Evolutionary conservation across 2,329 filamentous ascomycete species (phyloP).

Genomic region (Coleophoma crateriformis): DNA sequence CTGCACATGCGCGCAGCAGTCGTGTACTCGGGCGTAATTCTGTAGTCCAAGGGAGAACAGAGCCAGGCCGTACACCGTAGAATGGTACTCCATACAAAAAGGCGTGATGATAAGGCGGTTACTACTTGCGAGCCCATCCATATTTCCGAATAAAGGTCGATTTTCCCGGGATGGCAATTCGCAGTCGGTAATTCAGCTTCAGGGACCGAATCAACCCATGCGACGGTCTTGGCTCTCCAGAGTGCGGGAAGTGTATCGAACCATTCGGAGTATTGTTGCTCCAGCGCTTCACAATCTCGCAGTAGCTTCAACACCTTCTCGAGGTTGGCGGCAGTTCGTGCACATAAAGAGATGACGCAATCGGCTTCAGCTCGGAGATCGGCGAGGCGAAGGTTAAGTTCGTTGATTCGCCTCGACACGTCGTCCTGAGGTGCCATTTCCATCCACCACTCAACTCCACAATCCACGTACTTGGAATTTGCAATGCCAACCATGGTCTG

Average conservation of each 20-base stretch:
- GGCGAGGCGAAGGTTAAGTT: conserved; percentile 44
- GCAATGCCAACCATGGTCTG: conserved; percentile 50
- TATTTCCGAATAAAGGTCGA: conserved; percentile 51
- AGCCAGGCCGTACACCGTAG: conserved; percentile 54
- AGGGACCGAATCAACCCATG: conserved; percentile 45
- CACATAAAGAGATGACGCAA: conserved; percentile 37
- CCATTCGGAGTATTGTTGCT: conserved; percentile 45
- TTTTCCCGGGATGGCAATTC: conserved; percentile 41
- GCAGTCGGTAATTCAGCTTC: conserved; percentile 37
- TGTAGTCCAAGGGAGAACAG: conserved; percentile 51
- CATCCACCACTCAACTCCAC: conserved; percentile 54
- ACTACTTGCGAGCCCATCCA: conserved; percentile 52
- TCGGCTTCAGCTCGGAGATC: conserved; percentile 48
- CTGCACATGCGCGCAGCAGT: conserved; percentile 42
- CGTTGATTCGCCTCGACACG: conserved; percentile 33
- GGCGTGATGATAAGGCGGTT: conserved; percentile 42
- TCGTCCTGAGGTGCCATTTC: conserved; percentile 42
- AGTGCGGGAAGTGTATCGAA: conserved; percentile 38
- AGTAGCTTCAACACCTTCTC: conserved; percentile 44
- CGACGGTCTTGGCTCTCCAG: conserved; percentile 43
- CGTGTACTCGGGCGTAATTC: conserved; percentile 53
- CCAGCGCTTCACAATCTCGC: conserved; percentile 42
- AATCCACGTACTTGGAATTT: conserved; percentile 41
- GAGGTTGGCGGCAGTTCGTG: conserved; percentile 40
- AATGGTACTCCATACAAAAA: conserved; percentile 46